Percentiles rank a stretch among this genome's conserved stretches.
phyloP scores from a whole-genome alignment of 1,139 yeast species.

The Pichia sp. region DNA sequence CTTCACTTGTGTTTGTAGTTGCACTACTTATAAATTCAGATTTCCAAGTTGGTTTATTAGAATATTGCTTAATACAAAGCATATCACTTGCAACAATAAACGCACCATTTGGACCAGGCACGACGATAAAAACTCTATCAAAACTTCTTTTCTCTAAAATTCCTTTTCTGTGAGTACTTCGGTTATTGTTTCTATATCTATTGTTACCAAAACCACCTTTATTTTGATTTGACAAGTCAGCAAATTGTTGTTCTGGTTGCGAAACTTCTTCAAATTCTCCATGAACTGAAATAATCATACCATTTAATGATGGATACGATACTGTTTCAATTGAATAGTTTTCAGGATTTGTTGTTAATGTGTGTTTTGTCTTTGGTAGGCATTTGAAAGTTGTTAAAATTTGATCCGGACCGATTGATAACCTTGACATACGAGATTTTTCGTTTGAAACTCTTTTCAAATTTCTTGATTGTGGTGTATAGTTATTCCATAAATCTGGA shows the following conservation, averaged over 20 bases:
- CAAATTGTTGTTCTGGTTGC: constrained; percentile 20
- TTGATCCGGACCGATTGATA: constrained; percentile 66
- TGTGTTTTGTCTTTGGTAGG: constrained; percentile 73
- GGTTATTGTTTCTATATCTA: constrained; percentile 9
- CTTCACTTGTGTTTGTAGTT: neutral
- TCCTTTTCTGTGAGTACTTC: constrained; percentile 26
- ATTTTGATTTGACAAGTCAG: constrained; percentile 13
- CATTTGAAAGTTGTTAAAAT: constrained; percentile 56
- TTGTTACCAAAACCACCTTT: neutral
- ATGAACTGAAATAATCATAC: constrained; percentile 71
- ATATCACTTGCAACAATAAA: constrained; percentile 83
- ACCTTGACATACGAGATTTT: constrained; percentile 47
- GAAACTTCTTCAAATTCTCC: constrained; percentile 73
- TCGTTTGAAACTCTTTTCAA: constrained; percentile 60
- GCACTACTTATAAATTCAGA: neutral
- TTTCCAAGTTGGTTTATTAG: constrained; percentile 58
- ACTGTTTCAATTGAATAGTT: constrained; percentile 75
- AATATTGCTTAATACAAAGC: constrained; percentile 58
- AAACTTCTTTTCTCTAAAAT: constrained; percentile 66
- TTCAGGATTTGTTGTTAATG: constrained; percentile 53
- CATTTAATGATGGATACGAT: constrained; percentile 64
- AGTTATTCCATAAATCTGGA: constrained; percentile 52
- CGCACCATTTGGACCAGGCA: constrained; percentile 63
- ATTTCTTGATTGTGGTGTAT: constrained; percentile 69
- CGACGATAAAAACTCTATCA: constrained; percentile 77